Evolutionary conservation across 1,284 basidiomycete genomes (phyloP), one percentile per base, ranked within the genome.

Genomic region (Boletus mariae): DNA sequence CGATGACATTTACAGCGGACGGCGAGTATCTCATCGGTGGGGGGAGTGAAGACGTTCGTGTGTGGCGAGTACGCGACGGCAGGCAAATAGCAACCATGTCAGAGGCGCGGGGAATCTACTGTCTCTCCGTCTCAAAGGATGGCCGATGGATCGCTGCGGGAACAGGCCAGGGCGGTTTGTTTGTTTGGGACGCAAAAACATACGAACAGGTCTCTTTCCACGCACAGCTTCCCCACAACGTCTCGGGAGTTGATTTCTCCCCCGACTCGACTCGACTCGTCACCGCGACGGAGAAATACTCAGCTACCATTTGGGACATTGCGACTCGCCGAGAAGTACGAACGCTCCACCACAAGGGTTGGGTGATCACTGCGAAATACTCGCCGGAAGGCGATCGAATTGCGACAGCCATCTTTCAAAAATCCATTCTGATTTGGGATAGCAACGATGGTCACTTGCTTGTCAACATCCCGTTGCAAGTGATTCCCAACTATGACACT

Each of bases 71-170:
- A 12, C 5, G 23, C 13, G 46, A 49, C 9, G 40, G 53, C 0
- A 29, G 20, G 13, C 4, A 40, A n/a, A 31, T 48, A 20, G 38
- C 31, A 9, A 11, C 11, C 3, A 35, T 54, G 42, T 20, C 20
- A 2, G 10, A 11, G 12, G 25, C 28, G 28, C 5, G 3, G 12
- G 45, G n/a, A 6, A 5, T 1, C 0, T 15, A 9, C 5, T 46
- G 31, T n/a, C 10, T 58, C 2, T 47, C 52, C 0, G 45, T 61
- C 1, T 61, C 58, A 0, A 46, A 44, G 20, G 56, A 61, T 12
- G 44, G 46, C 3, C 13, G 17, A 31, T 49, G 44, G 34, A 35
- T 61, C 1, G 56, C 47, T 15, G 45, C 40, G 8, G 40, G 40
- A 7, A 42, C 25, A 26, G 2, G 37, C 7, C 4, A 3, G 5